Evolutionary conservation across 2,329 filamentous ascomycete genomes (phyloP).

Genomic region (Cladosporium sp.): DNA sequence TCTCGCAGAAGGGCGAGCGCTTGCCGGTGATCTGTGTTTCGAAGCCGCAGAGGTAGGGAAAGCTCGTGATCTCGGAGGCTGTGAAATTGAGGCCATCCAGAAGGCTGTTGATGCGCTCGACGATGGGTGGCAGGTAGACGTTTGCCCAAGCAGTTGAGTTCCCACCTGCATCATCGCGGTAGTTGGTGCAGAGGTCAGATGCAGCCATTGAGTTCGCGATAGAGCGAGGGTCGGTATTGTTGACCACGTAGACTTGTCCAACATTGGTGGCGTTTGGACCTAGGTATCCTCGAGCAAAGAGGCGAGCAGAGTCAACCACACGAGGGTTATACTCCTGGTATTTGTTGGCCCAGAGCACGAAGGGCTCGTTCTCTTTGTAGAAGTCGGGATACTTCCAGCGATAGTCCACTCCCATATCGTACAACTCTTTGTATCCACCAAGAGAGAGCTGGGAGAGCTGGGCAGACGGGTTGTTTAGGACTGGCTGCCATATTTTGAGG

Average conservation of each 20-base stretch:
- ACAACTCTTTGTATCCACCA: slow-evolving; percentile 59
- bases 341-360: slow-evolving; percentile 61
- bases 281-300: slow-evolving; percentile 59
- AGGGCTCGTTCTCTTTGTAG: slow-evolving; percentile 44
- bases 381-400: slow-evolving; percentile 44
- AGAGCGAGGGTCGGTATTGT: slow-evolving; percentile 48
- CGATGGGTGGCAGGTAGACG: slow-evolving; percentile 51
- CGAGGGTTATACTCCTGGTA: slow-evolving; percentile 43
- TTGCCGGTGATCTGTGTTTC: slow-evolving; percentile 61
- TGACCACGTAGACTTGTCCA: slow-evolving; percentile 56
- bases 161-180: slow-evolving; percentile 51
- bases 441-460: slow-evolving; percentile 57
- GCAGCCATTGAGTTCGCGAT: slow-evolving; percentile 60
- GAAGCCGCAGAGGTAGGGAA: slow-evolving; percentile 65
- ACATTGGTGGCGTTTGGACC: slow-evolving; percentile 51
- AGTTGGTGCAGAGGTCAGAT: slow-evolving; percentile 59
- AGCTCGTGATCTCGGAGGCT: slow-evolving; percentile 50
- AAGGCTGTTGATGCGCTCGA: slow-evolving; percentile 50
- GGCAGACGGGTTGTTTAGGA: slow-evolving; percentile 49
- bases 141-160: slow-evolving; percentile 45
- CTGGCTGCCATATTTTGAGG: slow-evolving; percentile 54
- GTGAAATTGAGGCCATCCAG: slow-evolving; percentile 54
- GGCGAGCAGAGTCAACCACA: slow-evolving; percentile 57
- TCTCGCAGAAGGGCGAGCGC: slow-evolving; percentile 54
- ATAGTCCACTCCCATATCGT: slow-evolving; percentile 52